phyloP scores from a whole-genome alignment of 78 protist species.

The Salpingoeca rosetta region DNA sequence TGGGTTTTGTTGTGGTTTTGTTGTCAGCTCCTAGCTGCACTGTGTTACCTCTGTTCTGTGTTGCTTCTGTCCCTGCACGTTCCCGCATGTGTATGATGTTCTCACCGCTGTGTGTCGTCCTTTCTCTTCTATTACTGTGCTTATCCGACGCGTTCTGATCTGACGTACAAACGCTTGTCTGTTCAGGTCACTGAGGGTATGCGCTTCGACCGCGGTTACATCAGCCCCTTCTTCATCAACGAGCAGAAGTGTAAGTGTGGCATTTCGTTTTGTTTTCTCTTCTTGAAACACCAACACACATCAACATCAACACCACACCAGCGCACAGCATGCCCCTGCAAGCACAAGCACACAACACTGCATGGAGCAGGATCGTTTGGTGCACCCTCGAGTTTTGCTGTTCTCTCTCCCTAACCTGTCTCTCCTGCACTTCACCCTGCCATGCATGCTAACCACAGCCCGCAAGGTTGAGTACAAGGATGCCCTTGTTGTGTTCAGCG shows the following conservation, averaged over 20 bases:
- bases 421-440: too few species aligned
- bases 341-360: neutral
- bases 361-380: conserved; percentile 15
- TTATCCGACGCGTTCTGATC: neutral
- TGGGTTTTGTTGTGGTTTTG: neutral
- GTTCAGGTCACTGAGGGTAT: conserved; percentile 85
- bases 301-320: neutral
- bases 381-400: conserved; percentile 1
- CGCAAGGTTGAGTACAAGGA: neutral
- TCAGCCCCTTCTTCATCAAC: conserved; percentile 92
- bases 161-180: neutral
- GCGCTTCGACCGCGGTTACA: conserved; percentile 94
- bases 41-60: too few species aligned
- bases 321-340: neutral
- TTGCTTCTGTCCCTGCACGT: too few species aligned
- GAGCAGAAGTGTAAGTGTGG: conserved; percentile 71
- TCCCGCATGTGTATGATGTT: too few species aligned
- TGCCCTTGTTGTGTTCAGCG: conserved; percentile 37
- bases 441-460: too few species aligned
- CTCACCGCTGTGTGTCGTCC: neutral
- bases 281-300: neutral
- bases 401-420: neutral
- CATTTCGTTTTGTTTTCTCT: conserved; percentile 19
- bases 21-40: neutral
- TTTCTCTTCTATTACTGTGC: too few species aligned